Conservation (phyloP, 768 basidiomycete species). For the Macrolepiota fuliginosa region DNA sequence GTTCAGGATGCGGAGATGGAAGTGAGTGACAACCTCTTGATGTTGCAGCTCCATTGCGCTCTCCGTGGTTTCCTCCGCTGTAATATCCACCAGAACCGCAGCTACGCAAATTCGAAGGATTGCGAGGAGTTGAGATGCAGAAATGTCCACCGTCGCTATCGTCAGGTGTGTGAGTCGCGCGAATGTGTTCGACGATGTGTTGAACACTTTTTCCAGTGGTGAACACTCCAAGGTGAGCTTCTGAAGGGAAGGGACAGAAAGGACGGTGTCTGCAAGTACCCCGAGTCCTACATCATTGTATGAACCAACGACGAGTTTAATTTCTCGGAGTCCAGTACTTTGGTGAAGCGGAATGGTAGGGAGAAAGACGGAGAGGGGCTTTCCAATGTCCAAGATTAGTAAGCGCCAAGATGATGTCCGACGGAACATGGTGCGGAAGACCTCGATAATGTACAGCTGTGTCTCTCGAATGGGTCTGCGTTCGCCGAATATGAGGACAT, state of each 20-base stretch:
- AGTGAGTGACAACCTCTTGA: neutral
- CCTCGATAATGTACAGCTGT: neutral
- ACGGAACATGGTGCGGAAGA: neutral
- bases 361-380: neutral
- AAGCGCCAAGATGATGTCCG: neutral
- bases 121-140: neutral
- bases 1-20: neutral
- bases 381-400: neutral
- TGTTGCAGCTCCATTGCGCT: neutral
- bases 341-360: neutral
- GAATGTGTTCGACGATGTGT: neutral
- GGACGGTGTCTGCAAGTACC: neutral
- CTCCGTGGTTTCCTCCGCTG: neutral
- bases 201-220: neutral
- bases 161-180: constrained; percentile 1
- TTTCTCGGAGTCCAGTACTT: neutral
- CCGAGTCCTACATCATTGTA: neutral
- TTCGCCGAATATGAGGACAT: neutral
- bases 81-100: neutral
- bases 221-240: neutral
- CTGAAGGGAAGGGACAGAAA: neutral
- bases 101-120: neutral
- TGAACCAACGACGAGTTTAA: neutral
- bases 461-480: neutral
- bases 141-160: neutral